Evolutionary conservation across 495 filamentous ascomycete genomes (phyloP).

Genomic region (Podospora tetraspora): DNA sequence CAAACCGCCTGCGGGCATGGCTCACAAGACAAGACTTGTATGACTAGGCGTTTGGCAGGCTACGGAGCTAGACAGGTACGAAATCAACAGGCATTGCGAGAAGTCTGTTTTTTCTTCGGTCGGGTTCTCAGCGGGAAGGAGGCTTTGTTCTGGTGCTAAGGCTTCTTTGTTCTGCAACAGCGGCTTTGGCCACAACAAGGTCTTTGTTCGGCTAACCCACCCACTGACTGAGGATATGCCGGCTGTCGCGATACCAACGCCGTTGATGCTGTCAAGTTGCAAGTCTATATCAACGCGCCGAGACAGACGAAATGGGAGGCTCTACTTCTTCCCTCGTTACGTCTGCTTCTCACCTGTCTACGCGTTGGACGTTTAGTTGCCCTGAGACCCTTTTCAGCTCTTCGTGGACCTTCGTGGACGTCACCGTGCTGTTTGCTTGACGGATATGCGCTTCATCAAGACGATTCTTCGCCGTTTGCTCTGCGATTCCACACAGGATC

Average conservation of each 20-base stretch:
- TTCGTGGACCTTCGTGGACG: neutral
- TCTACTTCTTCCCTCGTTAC: neutral
- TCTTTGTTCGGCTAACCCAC: neutral
- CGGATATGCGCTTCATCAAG: neutral
- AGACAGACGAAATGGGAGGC: neutral
- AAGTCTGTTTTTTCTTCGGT: neutral
- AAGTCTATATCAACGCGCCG: neutral
- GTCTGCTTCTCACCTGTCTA: neutral
- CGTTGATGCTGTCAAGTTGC: neutral
- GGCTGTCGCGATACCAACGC: neutral
- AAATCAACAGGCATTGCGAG: neutral
- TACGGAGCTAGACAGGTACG: constrained; percentile 22
- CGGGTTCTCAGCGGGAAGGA: neutral
- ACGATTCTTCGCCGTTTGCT: neutral
- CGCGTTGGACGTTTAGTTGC: neutral
- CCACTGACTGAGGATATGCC: neutral
- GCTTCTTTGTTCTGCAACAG: neutral
- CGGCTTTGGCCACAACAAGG: neutral
- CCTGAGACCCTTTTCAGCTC: neutral
- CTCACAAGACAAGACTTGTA: constrained; percentile 23
- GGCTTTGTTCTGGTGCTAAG: neutral
- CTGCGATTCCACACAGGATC: neutral
- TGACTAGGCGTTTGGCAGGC: constrained; percentile 32
- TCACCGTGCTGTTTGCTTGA: neutral
- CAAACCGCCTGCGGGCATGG: constrained; percentile 11